These are phyloP conservation scores for Citrus sp. DNA, from an alignment of 345 rosid genomes.

Conservation along the genomic window DNA sequence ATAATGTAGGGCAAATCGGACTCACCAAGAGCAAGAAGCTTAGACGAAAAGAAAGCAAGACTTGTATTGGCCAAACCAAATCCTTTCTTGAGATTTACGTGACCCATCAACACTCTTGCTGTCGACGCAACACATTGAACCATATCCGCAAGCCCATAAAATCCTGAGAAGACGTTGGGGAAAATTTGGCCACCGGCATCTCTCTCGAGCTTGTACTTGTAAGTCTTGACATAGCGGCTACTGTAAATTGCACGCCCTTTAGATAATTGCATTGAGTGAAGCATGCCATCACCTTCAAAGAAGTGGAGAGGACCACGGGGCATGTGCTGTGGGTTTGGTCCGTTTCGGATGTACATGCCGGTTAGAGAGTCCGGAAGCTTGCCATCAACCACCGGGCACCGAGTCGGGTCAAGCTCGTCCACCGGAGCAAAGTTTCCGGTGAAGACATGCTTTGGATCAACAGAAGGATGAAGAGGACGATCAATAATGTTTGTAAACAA, in stretches of 20 bases:
- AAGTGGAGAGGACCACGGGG: conserved; percentile 20
- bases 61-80: conserved; percentile 23
- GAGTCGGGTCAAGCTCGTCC: conserved; percentile 5
- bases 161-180: conserved; percentile 14
- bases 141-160: neutral
- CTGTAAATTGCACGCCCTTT: conserved; percentile 8
- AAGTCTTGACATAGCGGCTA: conserved; percentile 23
- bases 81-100: conserved; percentile 2
- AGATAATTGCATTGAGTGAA: conserved; percentile 17
- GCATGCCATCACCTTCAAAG: conserved; percentile 30
- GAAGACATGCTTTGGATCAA: conserved; percentile 17
- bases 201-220: conserved; percentile 19
- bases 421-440: conserved; percentile 21
- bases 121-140: neutral
- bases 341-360: conserved; percentile 25
- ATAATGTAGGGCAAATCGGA: conserved; percentile 22
- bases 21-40: conserved; percentile 18
- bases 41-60: conserved; percentile 9
- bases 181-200: conserved; percentile 15
- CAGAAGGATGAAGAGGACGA: conserved; percentile 17
- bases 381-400: conserved; percentile 14
- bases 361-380: conserved; percentile 12
- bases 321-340: conserved; percentile 21
- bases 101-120: conserved; percentile 9
- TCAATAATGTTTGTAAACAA: neutral